A percentile compares a stretch with the other conserved stretches of the same genome.
These are phyloP conservation scores for Glarea lozoyensis DNA, from an alignment of 495 filamentous ascomycete species.

Conservation along the genomic window DNA sequence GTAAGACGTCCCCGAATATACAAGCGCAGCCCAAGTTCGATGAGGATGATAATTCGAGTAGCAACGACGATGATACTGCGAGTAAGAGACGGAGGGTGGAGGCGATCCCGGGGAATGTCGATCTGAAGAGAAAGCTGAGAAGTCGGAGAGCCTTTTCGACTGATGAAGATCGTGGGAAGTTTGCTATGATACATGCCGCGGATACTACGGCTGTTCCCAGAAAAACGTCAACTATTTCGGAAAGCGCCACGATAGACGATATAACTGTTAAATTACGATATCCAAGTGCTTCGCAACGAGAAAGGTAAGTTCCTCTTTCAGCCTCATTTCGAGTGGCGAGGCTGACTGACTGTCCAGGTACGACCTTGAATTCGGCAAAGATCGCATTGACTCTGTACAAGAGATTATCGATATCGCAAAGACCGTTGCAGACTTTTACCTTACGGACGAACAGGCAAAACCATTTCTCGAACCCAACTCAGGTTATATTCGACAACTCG, in stretches of 20 bases:
- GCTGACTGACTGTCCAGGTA: constrained; percentile 44
- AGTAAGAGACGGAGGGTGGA: constrained; percentile 24
- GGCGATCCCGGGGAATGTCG: constrained; percentile 25
- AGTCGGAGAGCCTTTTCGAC: constrained; percentile 53
- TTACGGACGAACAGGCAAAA: constrained; percentile 54
- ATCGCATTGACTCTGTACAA: constrained; percentile 75
- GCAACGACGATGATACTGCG: constrained; percentile 17
- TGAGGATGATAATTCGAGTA: constrained; percentile 21
- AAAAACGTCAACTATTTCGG: constrained; percentile 38
- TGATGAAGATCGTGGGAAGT: constrained; percentile 38
- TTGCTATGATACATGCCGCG: constrained; percentile 54
- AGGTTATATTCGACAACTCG: constrained; percentile 64
- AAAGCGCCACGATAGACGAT: constrained; percentile 33
- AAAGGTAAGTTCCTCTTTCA: constrained; percentile 41
- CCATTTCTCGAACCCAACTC: constrained; percentile 62
- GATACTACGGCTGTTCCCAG: constrained; percentile 54
- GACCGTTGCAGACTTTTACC: constrained; percentile 62
- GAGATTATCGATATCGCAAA: constrained; percentile 79
- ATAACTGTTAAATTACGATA: constrained; percentile 54
- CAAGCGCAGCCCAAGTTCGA: constrained; percentile 6
- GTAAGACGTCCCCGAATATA: constrained; percentile 8
- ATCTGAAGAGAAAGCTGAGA: constrained; percentile 49
- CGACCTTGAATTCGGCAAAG: constrained; percentile 65
- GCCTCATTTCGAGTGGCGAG: background rate
- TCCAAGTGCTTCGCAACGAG: constrained; percentile 58